A percentile compares a stretch with the other conserved stretches of the same genome.
Conservation (phyloP, 2,329 filamentous ascomycete genomes). For the Xylariaceae sp. region DNA sequence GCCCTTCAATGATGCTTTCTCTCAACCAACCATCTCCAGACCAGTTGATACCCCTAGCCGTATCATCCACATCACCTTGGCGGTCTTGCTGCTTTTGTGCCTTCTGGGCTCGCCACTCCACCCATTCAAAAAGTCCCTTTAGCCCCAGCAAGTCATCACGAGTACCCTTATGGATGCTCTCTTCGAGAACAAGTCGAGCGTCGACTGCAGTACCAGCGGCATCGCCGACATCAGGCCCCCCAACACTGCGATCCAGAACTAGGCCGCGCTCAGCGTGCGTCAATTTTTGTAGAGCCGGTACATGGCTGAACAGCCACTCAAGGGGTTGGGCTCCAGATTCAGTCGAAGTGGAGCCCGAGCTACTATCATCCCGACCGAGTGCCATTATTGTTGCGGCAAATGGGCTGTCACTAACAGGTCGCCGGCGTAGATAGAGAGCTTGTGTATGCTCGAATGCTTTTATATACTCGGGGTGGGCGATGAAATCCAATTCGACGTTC, state of each 20-base stretch:
- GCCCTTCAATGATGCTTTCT: constrained; percentile 59
- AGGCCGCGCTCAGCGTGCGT: constrained; percentile 71
- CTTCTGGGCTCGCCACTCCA: constrained; percentile 48
- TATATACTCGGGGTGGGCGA: constrained; percentile 64
- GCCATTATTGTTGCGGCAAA: constrained; percentile 79
- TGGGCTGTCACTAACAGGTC: constrained; percentile 69
- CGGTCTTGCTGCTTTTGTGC: constrained; percentile 33
- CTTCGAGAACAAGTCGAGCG: constrained; percentile 70
- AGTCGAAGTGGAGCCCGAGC: constrained; percentile 46
- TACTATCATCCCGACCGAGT: constrained; percentile 56
- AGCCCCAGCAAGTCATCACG: constrained; percentile 53
- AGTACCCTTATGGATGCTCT: constrained; percentile 43
- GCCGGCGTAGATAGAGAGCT: constrained; percentile 74
- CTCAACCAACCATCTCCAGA: constrained; percentile 59
- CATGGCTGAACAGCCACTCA: constrained; percentile 75
- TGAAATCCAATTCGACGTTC: constrained; percentile 80
- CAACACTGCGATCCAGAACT: constrained; percentile 60
- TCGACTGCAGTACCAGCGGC: constrained; percentile 63
- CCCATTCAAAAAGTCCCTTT: constrained; percentile 63
- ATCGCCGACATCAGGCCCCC: constrained; percentile 54
- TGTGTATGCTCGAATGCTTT: constrained; percentile 72
- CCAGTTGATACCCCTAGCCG: constrained; percentile 34
- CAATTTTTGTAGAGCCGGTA: constrained; percentile 54
- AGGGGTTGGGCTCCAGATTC: constrained; percentile 54
- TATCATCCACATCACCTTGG: constrained; percentile 26